Evolutionary conservation across 1,284 basidiomycete genomes (phyloP).

Genomic region (Cystobasidium slooffiae): DNA sequence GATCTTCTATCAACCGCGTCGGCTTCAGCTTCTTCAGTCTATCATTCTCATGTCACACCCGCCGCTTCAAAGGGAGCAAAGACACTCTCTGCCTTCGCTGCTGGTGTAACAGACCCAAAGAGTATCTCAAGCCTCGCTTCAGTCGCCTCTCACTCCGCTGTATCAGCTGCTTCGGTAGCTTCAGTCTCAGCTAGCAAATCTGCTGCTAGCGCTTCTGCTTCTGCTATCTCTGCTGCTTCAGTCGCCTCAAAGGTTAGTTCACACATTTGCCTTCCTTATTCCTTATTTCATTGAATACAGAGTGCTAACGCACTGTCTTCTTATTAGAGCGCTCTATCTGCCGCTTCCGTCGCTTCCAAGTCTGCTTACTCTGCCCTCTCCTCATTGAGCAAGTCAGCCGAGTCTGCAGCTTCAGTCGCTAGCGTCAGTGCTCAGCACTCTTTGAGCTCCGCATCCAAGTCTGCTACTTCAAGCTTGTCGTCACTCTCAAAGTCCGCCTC

Average conservation of each 20-base stretch:
- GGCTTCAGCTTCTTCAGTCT: slow-evolving; percentile 34
- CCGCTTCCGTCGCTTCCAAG: slow-evolving; percentile 44
- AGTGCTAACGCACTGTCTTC: slow-evolving; percentile 26
- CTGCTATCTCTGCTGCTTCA: slow-evolving; percentile 45
- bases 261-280: background rate
- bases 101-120: slow-evolving; percentile 34
- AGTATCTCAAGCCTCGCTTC: slow-evolving; percentile 43
- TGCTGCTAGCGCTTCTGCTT: slow-evolving; percentile 45
- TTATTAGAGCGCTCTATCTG: slow-evolving; percentile 45
- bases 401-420: slow-evolving; percentile 39
- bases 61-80: slow-evolving; percentile 31
- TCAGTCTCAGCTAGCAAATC: slow-evolving; percentile 44
- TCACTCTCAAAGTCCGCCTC: slow-evolving; percentile 43
- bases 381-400: slow-evolving; percentile 41
- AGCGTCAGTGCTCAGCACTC: slow-evolving; percentile 42
- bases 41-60: slow-evolving; percentile 20
- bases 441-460: slow-evolving; percentile 22
- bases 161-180: slow-evolving; percentile 44
- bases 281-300: slow-evolving; percentile 19
- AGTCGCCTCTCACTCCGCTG: slow-evolving; percentile 40
- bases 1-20: slow-evolving; percentile 39
- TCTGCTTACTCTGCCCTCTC: slow-evolving; percentile 44
- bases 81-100: slow-evolving; percentile 35
- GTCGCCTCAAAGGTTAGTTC: slow-evolving; percentile 34
- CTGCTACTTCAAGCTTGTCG: slow-evolving; percentile 30